Evolutionary conservation across 495 filamentous ascomycete species (phyloP), one percentile per base, ranked within the genome.

Genomic region (Platismatia glauca): DNA sequence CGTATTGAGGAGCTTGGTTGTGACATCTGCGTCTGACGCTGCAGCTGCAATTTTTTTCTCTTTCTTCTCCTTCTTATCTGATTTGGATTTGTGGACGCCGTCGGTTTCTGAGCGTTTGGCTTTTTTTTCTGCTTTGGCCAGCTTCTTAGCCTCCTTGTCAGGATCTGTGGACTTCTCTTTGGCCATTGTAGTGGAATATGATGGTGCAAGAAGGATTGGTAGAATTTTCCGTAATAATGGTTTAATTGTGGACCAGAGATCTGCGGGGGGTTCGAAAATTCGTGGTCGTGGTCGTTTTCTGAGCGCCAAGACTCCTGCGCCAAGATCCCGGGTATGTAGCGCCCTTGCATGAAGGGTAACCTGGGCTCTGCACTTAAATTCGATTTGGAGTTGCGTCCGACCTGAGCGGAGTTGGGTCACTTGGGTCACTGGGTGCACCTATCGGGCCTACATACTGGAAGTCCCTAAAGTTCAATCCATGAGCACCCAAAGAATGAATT

Each of bases 81-180:
- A 61, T 55, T 48, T 74, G 63, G 74, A 73, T 78, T 89, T 89
- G 73, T 81, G 77, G 61, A 91, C 85, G 61, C 88, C 89, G 71
- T 89, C 85, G 69, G 81, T 87, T 65, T 90, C 87, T 71, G 85
- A 77, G 64, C 84, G 85, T 78, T 89, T 89, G 76, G 89, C 86
- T 78, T 91, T 88, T 82, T 90, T 90, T 79, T 87, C 83, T 56
- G 80, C 77, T 78, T 86, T 87, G 2, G 61, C 61, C 22, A 52
- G 39, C 78, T 87, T 89, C 64, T 86, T 80, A 72, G 84, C 81
- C 77, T 86, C 75, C 27, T 61, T 55, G 5, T 68, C 70, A 38
- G 57, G 41, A 58, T 66, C 77, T 64, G 72, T 68, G 65, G 75
- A 70, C 69, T 76, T 80, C 67, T 82, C 80, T 72, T 82, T 82